phyloP scores from a whole-genome alignment of 1,284 basidiomycete species.

The Amylostereum chailletii region DNA sequence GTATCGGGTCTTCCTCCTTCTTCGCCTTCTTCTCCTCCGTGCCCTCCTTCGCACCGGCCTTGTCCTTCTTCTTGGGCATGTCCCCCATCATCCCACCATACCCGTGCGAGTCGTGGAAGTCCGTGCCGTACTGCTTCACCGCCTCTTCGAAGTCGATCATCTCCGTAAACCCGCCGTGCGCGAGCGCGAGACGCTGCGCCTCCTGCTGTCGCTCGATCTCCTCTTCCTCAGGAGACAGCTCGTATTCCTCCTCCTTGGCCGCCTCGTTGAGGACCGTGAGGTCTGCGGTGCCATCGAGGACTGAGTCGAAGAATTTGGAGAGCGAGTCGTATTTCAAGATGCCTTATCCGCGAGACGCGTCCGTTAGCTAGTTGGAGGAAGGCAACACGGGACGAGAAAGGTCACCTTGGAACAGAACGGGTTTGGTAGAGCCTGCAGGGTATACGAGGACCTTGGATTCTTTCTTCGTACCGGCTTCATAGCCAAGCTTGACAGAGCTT shows the following conservation, averaged over 20 bases:
- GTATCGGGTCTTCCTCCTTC: slow-evolving; percentile 20
- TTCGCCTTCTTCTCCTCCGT: slow-evolving; percentile 7
- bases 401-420: slow-evolving; percentile 55
- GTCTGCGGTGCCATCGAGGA: slow-evolving; percentile 57
- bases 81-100: slow-evolving; percentile 36
- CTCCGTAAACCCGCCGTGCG: slow-evolving; percentile 40
- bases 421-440: slow-evolving; percentile 43
- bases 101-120: slow-evolving; percentile 36
- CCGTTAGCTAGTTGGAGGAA: neutral
- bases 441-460: slow-evolving; percentile 61
- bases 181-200: slow-evolving; percentile 40
- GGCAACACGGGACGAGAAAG: slow-evolving; percentile 2
- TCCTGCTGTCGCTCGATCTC: slow-evolving; percentile 43
- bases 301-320: slow-evolving; percentile 58
- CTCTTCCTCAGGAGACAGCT: slow-evolving; percentile 31
- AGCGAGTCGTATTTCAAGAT: slow-evolving; percentile 56
- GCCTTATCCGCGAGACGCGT: slow-evolving; percentile 29
- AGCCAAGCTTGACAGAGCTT: slow-evolving; percentile 46
- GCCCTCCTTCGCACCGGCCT: slow-evolving; percentile 1
- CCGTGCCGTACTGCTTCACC: slow-evolving; percentile 31
- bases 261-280: slow-evolving; percentile 32
- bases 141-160: slow-evolving; percentile 47
- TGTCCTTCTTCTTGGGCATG: slow-evolving; percentile 14
- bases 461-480: slow-evolving; percentile 43
- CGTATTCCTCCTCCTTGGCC: slow-evolving; percentile 24